Percentiles rank a stretch among this genome's conserved stretches.
Conservation (phyloP, 2,329 filamentous ascomycete species). For the Microcyclosporella mali region DNA sequence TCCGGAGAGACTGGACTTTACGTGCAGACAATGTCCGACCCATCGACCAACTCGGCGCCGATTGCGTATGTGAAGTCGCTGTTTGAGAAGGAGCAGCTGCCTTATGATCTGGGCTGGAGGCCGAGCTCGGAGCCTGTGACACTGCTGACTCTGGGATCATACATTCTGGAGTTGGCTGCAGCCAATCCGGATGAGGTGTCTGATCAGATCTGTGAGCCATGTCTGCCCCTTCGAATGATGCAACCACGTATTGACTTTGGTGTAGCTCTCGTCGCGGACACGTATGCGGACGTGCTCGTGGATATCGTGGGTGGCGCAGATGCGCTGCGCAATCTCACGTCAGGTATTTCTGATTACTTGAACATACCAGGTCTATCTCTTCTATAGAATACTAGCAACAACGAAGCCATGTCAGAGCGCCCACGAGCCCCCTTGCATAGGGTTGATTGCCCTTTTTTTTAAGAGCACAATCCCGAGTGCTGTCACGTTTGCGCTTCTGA, state of each 20-base stretch:
- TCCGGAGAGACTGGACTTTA: conserved; percentile 32
- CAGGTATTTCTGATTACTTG: conserved; percentile 3
- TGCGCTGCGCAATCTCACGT: conserved; percentile 6
- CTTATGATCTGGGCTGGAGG: conserved; percentile 30
- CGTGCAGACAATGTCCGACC: conserved; percentile 27
- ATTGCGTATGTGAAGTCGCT: conserved; percentile 26
- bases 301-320: conserved; percentile 2
- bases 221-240: background rate
- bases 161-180: conserved; percentile 9
- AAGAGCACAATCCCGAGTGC: too few species aligned
- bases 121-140: conserved; percentile 9
- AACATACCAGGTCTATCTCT: conserved; percentile 3
- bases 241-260: background rate
- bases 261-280: conserved; percentile 2
- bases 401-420: too few species aligned
- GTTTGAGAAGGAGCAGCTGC: conserved; percentile 27
- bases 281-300: conserved; percentile 1
- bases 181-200: conserved; percentile 6
- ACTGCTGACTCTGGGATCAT: conserved; percentile 5
- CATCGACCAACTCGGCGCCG: conserved; percentile 22
- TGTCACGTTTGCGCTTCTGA: too few species aligned
- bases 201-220: conserved; percentile 5
- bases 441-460: too few species aligned
- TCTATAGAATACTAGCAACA: too few species aligned
- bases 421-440: too few species aligned